A percentile compares a stretch with the other conserved stretches of the same genome.
These are phyloP conservation scores for Thozetella sp. DNA, from an alignment of 495 filamentous ascomycete genomes.

Conservation along the genomic window DNA sequence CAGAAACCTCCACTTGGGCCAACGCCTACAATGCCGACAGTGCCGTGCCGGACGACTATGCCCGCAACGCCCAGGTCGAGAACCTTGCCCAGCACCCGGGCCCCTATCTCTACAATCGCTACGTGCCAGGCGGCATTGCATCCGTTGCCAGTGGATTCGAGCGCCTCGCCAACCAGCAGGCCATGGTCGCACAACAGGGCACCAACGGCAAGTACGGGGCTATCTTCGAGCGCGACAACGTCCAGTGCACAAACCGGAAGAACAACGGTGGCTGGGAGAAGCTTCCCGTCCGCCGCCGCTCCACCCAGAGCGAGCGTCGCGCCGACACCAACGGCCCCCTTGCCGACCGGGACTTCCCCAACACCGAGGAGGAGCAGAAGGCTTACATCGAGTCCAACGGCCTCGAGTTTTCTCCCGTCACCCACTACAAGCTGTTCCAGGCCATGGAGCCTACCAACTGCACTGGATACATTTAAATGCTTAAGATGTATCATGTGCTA, in stretches of 20 bases:
- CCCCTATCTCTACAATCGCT: not conserved
- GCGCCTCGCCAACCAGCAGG: not conserved
- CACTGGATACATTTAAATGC: too few relatives aligned
- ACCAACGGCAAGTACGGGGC: not conserved
- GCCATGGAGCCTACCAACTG: too few relatives aligned
- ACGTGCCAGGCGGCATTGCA: not conserved
- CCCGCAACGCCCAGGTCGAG: not conserved
- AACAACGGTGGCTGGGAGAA: not conserved
- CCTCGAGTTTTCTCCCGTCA: too few relatives aligned
- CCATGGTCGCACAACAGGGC: not conserved
- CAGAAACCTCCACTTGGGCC: not conserved
- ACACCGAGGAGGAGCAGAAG: not conserved
- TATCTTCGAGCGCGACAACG: not conserved
- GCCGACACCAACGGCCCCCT: not conserved
- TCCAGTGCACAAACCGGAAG: not conserved
- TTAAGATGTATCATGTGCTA: too few relatives aligned
- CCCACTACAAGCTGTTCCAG: too few relatives aligned
- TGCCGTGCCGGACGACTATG: not conserved
- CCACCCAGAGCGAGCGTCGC: not conserved
- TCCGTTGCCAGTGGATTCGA: not conserved
- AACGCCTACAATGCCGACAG: conserved; percentile 2
- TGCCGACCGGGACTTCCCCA: not conserved
- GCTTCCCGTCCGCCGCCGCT: not conserved
- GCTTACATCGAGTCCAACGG: not conserved
- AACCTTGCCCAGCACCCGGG: not conserved